Evolutionary conservation across 805 yeast species (phyloP), one percentile per base, ranked within the genome.

Genomic region (Maudiozyma pseudohumilis): DNA sequence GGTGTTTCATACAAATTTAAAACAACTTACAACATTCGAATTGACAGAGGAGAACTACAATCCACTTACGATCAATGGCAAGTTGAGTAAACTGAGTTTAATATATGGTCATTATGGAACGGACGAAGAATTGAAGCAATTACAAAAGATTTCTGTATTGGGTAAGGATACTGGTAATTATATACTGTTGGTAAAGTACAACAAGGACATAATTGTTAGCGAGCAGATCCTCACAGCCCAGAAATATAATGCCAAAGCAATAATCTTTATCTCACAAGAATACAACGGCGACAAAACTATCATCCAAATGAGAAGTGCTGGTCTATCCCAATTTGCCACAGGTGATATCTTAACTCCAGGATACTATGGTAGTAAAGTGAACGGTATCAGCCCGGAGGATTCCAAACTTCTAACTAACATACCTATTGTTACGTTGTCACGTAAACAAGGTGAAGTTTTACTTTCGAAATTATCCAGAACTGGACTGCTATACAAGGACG

Each of bases 261-360:
- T 82, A 0, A 55, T 88, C 0, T 81, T 84, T 49, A 74, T 86
- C n/a, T 65, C 73, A 35, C 70, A 68, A 33, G 68, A 69, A 2
- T 50, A 46, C 19, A 42, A 38, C 3, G 39, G 36, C 7, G 48
- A 53, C 34, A 53, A 55, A 6, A 53, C 52, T 17, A 36, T 53
- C 0, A 44, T 50, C 12, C 65, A 65, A 43, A 51, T 52, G 39
- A 46, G 50, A 29, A 66, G 79, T 34, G 78, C 75, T 4, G 82
- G 76, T 0, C 55, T 73, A 27, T 65, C 77, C 0, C 72, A 77
- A 39, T 60, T 59, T 38, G 70, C 73, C 35, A 74, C 87, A 1
- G 96, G 96, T 3, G 92, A 87, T 55, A 71, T 84, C 4, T 55
- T 82, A 20, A 68, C 80, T 4, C 94, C 94, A 0, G 94, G 89